These are phyloP conservation scores for Cytidiella melzeri DNA, from an alignment of 768 basidiomycete species.

Conservation along the genomic window DNA sequence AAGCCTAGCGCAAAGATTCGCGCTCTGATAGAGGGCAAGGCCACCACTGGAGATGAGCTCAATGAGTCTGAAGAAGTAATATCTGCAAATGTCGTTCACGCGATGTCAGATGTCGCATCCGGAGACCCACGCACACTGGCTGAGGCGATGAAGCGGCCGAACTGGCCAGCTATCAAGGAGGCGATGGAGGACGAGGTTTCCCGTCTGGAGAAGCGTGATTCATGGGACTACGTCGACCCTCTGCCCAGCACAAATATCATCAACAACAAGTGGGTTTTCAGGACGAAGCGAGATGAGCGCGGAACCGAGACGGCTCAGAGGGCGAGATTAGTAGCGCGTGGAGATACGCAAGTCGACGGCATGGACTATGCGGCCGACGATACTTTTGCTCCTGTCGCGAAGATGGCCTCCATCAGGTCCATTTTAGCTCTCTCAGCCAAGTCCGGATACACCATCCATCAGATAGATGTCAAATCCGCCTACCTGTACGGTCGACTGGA, in stretches of 20 bases:
- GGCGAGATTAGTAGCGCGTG: too few species aligned
- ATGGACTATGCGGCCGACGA: constrained; percentile 16
- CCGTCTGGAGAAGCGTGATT: background rate
- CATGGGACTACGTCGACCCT: constrained; percentile 3
- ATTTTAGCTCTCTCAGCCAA: constrained; percentile 23
- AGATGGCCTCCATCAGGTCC: too few species aligned
- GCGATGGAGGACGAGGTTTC: constrained; percentile 2
- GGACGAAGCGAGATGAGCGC: background rate
- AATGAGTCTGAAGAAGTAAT: background rate
- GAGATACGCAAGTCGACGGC: constrained; percentile 26
- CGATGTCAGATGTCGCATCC: too few species aligned
- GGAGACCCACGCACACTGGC: background rate
- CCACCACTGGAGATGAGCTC: too few species aligned
- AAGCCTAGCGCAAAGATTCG: background rate
- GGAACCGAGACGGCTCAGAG: constrained; percentile 13
- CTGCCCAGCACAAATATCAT: background rate
- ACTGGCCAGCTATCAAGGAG: too few species aligned
- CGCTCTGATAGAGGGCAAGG: background rate
- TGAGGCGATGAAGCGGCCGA: too few species aligned
- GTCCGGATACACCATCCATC: constrained; percentile 19
- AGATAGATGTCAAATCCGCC: constrained; percentile 28
- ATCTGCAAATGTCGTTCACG: background rate
- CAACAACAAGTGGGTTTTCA: constrained; percentile 1
- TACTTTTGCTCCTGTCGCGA: too few species aligned
- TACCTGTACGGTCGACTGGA: constrained; percentile 19